Percentiles rank a stretch among this genome's conserved stretches.
phyloP scores from a whole-genome alignment of 176 grass and related monocot species.

The Bonia amplexicaulis region DNA sequence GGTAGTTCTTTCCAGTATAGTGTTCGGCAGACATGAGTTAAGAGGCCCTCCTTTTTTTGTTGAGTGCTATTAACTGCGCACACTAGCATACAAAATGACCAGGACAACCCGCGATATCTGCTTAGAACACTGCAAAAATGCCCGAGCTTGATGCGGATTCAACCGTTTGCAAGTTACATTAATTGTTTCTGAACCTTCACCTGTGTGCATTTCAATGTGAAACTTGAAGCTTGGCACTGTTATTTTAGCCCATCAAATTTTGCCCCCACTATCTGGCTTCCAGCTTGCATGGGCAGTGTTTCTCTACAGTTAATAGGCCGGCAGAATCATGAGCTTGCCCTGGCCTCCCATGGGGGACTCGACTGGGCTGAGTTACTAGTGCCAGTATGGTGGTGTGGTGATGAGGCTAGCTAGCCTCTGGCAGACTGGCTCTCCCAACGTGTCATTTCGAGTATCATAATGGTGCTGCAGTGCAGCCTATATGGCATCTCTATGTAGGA shows the following conservation, averaged over 20 bases:
- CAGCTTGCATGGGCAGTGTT: slow-evolving; percentile 14
- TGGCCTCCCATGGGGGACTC: background rate
- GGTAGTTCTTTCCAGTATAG: slow-evolving; percentile 33
- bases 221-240: background rate
- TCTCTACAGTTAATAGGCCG: background rate
- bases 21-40: slow-evolving; percentile 6
- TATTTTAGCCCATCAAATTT: background rate
- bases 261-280: background rate
- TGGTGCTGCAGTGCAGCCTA: slow-evolving; percentile 23
- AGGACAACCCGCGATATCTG: background rate
- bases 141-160: background rate
- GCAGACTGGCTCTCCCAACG: slow-evolving; percentile 7
- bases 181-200: background rate
- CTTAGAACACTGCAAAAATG: background rate
- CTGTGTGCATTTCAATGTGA: background rate
- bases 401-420: background rate
- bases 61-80: background rate
- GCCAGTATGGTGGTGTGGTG: background rate
- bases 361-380: slow-evolving; percentile 22
- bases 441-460: slow-evolving; percentile 27
- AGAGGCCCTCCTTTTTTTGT: background rate
- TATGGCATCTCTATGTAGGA: background rate
- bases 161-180: background rate
- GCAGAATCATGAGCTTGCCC: slow-evolving; percentile 20
- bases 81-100: background rate